These are phyloP conservation scores for Mariannaea sp. DNA, from an alignment of 2,329 filamentous ascomycete species.

Conservation along the genomic window DNA sequence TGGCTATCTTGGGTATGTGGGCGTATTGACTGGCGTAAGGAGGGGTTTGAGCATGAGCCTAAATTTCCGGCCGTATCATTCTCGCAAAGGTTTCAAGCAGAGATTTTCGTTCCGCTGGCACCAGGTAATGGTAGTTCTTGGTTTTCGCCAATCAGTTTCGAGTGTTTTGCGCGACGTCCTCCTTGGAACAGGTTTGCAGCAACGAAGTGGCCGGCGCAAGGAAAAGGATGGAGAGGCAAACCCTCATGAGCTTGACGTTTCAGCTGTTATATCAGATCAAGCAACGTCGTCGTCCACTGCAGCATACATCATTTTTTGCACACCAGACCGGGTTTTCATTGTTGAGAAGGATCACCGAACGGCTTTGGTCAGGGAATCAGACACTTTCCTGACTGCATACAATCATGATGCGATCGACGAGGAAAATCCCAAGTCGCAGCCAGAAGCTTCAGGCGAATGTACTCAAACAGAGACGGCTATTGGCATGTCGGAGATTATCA, in stretches of 20 bases:
- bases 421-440: slow-evolving; percentile 18
- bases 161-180: slow-evolving; percentile 35
- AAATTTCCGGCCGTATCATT: slow-evolving; percentile 50
- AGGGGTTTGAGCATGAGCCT: slow-evolving; percentile 52
- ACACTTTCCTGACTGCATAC: slow-evolving; percentile 34
- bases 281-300: slow-evolving; percentile 33
- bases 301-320: slow-evolving; percentile 40
- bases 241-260: slow-evolving; percentile 9
- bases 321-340: slow-evolving; percentile 29
- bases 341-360: slow-evolving; percentile 38
- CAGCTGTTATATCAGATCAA: slow-evolving; percentile 23
- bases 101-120: slow-evolving; percentile 35
- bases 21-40: slow-evolving; percentile 54
- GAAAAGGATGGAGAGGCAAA: neutral
- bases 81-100: slow-evolving; percentile 20
- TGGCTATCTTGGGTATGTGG: slow-evolving; percentile 56
- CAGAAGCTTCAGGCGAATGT: slow-evolving; percentile 10
- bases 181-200: slow-evolving; percentile 3
- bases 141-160: slow-evolving; percentile 32
- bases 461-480: neutral
- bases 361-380: slow-evolving; percentile 26
- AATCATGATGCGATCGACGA: slow-evolving; percentile 39
- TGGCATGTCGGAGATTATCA: slow-evolving; percentile 35
- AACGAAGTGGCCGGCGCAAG: fast-evolving
- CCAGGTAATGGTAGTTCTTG: slow-evolving; percentile 37